Evolutionary conservation across 73 alveolate genomes (phyloP).

Genomic region (Paramecium caudatum): DNA sequence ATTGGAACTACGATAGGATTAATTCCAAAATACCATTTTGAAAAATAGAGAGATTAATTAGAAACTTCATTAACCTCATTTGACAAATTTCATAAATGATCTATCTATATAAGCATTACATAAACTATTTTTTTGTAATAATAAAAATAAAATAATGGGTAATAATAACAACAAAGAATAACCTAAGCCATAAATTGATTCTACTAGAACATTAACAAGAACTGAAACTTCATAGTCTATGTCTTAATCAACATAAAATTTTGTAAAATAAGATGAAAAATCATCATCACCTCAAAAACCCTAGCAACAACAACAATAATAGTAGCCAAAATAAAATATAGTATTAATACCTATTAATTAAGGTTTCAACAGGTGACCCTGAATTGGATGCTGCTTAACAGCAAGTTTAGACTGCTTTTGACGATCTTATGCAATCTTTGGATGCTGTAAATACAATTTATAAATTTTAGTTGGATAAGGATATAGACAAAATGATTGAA

Average conservation of each 20-base stretch:
- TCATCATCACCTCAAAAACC: too few species aligned
- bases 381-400: not conserved
- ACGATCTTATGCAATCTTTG: not conserved
- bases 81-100: slow-evolving; percentile 51
- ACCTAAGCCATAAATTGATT: not conserved
- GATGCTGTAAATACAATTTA: not conserved
- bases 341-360: too few species aligned
- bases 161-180: not conserved
- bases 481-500: not conserved
- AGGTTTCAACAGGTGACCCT: not conserved
- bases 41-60: slow-evolving; percentile 34
- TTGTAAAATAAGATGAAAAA: too few species aligned
- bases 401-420: not conserved
- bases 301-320: too few species aligned
- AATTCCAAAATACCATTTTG: slow-evolving; percentile 70
- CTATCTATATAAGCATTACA: too few species aligned
- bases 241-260: too few species aligned
- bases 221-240: too few species aligned
- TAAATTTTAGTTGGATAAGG: not conserved
- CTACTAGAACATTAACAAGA: not conserved
- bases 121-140: too few species aligned
- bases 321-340: too few species aligned
- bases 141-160: not conserved
- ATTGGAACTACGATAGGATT: slow-evolving; percentile 46
- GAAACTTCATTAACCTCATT: slow-evolving; percentile 46